Conservation (phyloP, 768 basidiomycete species). For the Macrolepiota fuliginosa region DNA sequence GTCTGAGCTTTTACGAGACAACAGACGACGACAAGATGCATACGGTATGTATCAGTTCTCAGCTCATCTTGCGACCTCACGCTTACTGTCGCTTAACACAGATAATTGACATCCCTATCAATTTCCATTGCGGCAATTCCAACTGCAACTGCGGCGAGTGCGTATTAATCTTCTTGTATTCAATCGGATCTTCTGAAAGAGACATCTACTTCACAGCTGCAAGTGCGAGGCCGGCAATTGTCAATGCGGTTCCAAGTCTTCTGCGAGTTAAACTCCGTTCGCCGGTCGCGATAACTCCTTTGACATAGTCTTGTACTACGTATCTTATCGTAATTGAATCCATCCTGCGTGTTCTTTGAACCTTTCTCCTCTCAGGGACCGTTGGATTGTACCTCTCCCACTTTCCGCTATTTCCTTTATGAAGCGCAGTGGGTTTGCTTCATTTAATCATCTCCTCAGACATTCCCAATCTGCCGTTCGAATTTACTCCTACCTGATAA, state of each 20-base stretch:
- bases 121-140: constrained; percentile 4
- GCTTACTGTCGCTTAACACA: background rate
- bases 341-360: no score
- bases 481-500: no score
- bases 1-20: background rate
- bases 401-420: no score
- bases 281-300: background rate
- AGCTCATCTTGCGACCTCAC: background rate
- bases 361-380: no score
- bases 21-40: background rate
- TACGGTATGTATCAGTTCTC: background rate
- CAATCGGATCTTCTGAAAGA: background rate
- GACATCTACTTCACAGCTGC: background rate
- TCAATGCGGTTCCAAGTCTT: constrained; percentile 7
- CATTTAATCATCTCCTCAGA: background rate
- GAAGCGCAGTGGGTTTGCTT: no score
- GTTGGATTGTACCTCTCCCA: no score
- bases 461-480: no score
- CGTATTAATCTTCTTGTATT: background rate
- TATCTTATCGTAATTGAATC: background rate
- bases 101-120: background rate
- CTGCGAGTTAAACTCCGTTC: background rate
- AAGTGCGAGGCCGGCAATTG: constrained; percentile 8
- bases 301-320: background rate
- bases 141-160: constrained; percentile 8